Percentiles rank a stretch among this genome's conserved stretches.
phyloP scores from a whole-genome alignment of 2,329 filamentous ascomycete species.

The Cercospora brassicicola region DNA sequence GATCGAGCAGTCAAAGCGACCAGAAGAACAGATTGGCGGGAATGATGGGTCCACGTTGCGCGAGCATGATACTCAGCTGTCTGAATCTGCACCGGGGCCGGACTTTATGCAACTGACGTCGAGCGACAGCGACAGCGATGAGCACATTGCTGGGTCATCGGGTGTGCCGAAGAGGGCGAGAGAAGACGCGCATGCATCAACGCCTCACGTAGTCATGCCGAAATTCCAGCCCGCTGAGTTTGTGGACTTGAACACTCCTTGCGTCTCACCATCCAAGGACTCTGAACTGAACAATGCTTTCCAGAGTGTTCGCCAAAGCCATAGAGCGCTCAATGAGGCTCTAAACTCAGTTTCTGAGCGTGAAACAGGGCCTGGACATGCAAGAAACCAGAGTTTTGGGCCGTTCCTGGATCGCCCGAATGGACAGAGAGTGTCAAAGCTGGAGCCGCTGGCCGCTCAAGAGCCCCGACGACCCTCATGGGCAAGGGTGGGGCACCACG shows the following conservation, averaged over 20 bases:
- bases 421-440: background rate
- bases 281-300: background rate
- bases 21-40: background rate
- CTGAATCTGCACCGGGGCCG: background rate
- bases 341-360: background rate
- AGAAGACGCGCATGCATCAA: background rate
- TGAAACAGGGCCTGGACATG: background rate
- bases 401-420: background rate
- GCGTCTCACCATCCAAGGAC: background rate
- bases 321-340: background rate
- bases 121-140: background rate
- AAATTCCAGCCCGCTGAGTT: background rate
- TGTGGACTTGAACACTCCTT: background rate
- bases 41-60: background rate
- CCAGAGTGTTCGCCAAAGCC: background rate
- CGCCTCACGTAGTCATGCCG: background rate
- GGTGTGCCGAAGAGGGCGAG: background rate
- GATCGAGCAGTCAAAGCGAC: background rate
- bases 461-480: conserved; percentile 3
- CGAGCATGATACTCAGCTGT: background rate
- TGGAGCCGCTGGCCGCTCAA: background rate
- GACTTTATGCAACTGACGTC: conserved; percentile 11
- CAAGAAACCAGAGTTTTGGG: background rate
- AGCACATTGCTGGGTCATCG: background rate
- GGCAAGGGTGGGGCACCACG: conserved; percentile 10